Percentiles rank a stretch among this genome's conserved stretches.
Conservation (phyloP, 1,284 basidiomycete species). For the Ceratobasidium sp. region DNA sequence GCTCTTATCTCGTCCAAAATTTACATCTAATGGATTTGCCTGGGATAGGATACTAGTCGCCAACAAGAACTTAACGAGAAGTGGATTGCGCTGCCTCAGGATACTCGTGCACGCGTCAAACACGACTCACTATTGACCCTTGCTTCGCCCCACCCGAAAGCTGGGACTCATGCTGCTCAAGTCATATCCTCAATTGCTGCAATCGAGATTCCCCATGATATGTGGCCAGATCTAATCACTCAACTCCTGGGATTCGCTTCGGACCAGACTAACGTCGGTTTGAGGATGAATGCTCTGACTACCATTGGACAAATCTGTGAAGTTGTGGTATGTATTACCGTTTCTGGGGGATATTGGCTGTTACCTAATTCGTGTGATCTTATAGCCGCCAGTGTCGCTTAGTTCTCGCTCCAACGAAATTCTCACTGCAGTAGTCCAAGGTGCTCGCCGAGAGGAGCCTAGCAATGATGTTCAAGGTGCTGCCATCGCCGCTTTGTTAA, state of each 20-base stretch:
- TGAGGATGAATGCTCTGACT: constrained; percentile 92
- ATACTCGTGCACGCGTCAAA: constrained; percentile 87
- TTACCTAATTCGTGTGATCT: constrained; percentile 47
- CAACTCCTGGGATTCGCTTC: constrained; percentile 90
- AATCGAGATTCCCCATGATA: constrained; percentile 88
- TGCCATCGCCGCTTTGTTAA: constrained; percentile 92
- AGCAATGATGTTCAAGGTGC: constrained; percentile 96
- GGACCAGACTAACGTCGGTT: constrained; percentile 79
- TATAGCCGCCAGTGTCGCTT: constrained; percentile 91
- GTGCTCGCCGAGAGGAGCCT: constrained; percentile 95
- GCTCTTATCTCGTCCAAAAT: constrained; percentile 47
- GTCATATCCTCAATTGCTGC: constrained; percentile 94
- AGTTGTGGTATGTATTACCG: constrained; percentile 79
- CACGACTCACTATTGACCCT: constrained; percentile 88
- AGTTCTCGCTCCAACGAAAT: constrained; percentile 96
- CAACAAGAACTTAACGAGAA: constrained; percentile 82
- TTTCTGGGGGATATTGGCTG: constrained; percentile 28
- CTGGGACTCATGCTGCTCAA: constrained; percentile 91
- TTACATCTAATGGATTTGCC: constrained; percentile 49
- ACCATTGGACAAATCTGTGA: constrained; percentile 98
- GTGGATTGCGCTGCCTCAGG: constrained; percentile 84
- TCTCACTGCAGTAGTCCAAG: constrained; percentile 97
- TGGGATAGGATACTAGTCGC: constrained; percentile 78
- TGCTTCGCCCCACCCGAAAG: constrained; percentile 78
- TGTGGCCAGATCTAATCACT: constrained; percentile 94